Percentiles rank a stretch among this genome's conserved stretches.
Conservation (phyloP, 2,329 filamentous ascomycete species). For the Juglanconis oblonga region DNA sequence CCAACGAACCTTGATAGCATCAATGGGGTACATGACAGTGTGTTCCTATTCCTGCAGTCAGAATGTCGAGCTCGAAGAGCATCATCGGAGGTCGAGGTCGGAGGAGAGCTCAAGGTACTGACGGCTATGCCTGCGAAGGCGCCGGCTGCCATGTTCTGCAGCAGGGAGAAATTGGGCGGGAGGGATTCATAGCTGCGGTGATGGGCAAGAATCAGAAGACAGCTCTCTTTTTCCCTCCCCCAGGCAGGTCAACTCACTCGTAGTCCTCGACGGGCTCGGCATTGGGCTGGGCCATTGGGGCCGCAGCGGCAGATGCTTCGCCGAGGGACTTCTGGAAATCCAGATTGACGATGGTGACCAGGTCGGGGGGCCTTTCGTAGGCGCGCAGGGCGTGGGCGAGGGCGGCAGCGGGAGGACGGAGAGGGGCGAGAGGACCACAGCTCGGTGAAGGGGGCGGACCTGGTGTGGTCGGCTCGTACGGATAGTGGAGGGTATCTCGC, state of each 20-base stretch:
- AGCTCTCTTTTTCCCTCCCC: background rate
- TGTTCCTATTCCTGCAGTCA: constrained; percentile 66
- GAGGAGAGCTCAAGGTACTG: constrained; percentile 34
- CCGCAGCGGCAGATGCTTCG: constrained; percentile 64
- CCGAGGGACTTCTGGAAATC: constrained; percentile 61
- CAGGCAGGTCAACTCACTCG: constrained; percentile 48
- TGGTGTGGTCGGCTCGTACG: background rate
- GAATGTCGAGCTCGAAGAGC: constrained; percentile 18
- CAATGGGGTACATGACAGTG: constrained; percentile 98
- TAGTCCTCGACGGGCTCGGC: constrained; percentile 63
- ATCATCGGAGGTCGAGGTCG: background rate
- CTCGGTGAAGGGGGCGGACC: background rate
- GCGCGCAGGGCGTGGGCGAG: constrained; percentile 5
- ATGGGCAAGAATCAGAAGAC: constrained; percentile 17
- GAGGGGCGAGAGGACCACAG: background rate
- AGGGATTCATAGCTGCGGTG: constrained; percentile 79
- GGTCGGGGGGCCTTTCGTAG: constrained; percentile 18
- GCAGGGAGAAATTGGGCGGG: constrained; percentile 88
- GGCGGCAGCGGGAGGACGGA: background rate
- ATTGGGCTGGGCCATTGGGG: constrained; percentile 67
- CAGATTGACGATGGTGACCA: constrained; percentile 50
- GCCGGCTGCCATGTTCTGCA: constrained; percentile 93
- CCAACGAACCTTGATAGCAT: constrained; percentile 81
- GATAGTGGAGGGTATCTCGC: no score
- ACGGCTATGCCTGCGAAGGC: constrained; percentile 96